Percentiles rank a stretch among this genome's conserved stretches.
Conservation (phyloP, 305 asterid genomes). For the Fraxinus sp. region DNA sequence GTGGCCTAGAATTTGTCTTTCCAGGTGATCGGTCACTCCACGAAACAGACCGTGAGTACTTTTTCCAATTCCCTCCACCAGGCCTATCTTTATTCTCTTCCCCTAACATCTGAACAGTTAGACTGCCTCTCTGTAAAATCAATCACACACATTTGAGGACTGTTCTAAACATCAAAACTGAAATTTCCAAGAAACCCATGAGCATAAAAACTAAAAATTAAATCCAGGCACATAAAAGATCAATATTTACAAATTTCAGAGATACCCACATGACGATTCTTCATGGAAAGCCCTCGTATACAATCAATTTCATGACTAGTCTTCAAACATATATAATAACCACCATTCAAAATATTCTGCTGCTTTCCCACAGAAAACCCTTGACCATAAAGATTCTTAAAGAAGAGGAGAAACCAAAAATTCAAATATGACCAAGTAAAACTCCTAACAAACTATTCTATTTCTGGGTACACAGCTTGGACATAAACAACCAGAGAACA, state of each 20-base stretch:
- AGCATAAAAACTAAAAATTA: conserved; percentile 20
- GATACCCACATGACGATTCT: conserved; percentile 14
- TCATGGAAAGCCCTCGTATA: conserved; percentile 10
- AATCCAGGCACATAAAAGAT: background rate
- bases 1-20: conserved; percentile 57
- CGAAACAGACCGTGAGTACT: conserved; percentile 71
- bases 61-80: conserved; percentile 52
- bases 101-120: conserved; percentile 49
- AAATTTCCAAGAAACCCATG: conserved; percentile 23
- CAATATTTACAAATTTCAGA: conserved; percentile 16
- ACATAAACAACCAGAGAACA: conserved; percentile 22
- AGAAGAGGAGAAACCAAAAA: conserved; percentile 36
- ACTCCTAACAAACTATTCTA: conserved; percentile 27
- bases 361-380: conserved; percentile 41
- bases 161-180: conserved; percentile 32
- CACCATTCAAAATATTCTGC: conserved; percentile 28
- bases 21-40: conserved; percentile 78
- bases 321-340: conserved; percentile 15
- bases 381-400: conserved; percentile 35
- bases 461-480: conserved; percentile 14
- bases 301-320: background rate
- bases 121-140: conserved; percentile 39
- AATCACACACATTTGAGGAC: conserved; percentile 28
- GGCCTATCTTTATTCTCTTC: conserved; percentile 62
- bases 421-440: conserved; percentile 44